Evolutionary conservation across 2,329 filamentous ascomycete species (phyloP), one percentile per base, ranked within the genome.

Genomic region (Penicillium sp.): DNA sequence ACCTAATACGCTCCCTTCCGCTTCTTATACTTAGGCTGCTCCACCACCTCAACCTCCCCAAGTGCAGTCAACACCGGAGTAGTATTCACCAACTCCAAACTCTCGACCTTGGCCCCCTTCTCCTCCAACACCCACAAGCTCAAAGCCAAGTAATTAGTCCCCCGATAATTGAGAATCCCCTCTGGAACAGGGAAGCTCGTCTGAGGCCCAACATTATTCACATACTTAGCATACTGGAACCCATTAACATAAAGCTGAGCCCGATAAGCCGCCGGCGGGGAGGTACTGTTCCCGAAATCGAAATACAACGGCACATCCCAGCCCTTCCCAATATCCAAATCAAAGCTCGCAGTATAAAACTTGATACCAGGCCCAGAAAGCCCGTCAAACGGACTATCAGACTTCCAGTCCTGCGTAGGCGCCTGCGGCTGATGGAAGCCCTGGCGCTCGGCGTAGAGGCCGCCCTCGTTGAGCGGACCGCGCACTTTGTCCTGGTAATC

Each of bases 201-300:
- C 70, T 92, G 87, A 1, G 88, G 88, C 0, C 88, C 88, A n/a
- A 90, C 75, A 55, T 89, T 85, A 61, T 81, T 83, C n/a, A 71
- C 67, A 53, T 79, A 84, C 62, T 84, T 83, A 2, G 80, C 82
- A 55, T 83, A 89, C 65, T 90, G 86, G 67, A 83, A 90, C 1
- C 87, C 87, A 59, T 90, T 90, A 37, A 90, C 82, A 61, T 80
- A 90, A 6, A 90, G 69, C 58, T 86, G 78, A 1, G 76, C 81
- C 14, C 86, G 75, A 54, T 85, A 87, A 5, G 71, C 65, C 10
- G 52, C 27, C 80, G 84, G 34, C 79, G 80, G 0, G 77, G 53
- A 50, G 80, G 18, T 74, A 36, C 40, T 57, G 42, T 71, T 71
- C 1, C 58, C 61, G 52, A 82, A 79, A 1, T 69, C 69, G 59